phyloP scores from a whole-genome alignment of 805 yeast species.

The Pichia exigua region DNA sequence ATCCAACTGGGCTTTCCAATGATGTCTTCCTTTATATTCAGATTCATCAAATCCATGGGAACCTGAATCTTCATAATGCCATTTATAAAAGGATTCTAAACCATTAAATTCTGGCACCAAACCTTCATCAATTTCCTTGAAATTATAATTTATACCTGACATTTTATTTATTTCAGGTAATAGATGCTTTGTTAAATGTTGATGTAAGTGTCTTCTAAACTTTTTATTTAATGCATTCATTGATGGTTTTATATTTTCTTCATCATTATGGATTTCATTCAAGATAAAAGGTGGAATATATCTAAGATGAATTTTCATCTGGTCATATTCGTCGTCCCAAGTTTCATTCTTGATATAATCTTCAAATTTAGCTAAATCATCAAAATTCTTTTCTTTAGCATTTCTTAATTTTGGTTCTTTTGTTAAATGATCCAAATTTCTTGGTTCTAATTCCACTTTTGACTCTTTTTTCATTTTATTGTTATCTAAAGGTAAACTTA shows the following conservation, averaged over 20 bases:
- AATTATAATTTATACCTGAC: slow-evolving; percentile 39
- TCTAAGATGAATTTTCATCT: slow-evolving; percentile 54
- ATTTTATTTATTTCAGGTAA: slow-evolving; percentile 54
- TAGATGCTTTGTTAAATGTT: slow-evolving; percentile 64
- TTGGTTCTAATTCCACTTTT: slow-evolving; percentile 20
- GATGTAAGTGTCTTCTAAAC: slow-evolving; percentile 65
- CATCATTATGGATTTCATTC: slow-evolving; percentile 57
- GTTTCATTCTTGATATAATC: slow-evolving; percentile 59
- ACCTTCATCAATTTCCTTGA: slow-evolving; percentile 40
- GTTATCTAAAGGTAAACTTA: neutral
- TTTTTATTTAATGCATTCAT: slow-evolving; percentile 63
- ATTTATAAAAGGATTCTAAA: slow-evolving; percentile 37
- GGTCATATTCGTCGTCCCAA: slow-evolving; percentile 66
- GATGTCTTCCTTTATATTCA: slow-evolving; percentile 40
- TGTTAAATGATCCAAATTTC: slow-evolving; percentile 21
- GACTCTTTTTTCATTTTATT: slow-evolving; percentile 18
- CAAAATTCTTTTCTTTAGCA: slow-evolving; percentile 35
- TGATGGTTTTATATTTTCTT: slow-evolving; percentile 62
- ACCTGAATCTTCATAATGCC: slow-evolving; percentile 54
- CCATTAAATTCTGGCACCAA: slow-evolving; percentile 35
- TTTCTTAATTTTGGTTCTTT: slow-evolving; percentile 23
- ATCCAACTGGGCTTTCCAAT: slow-evolving; percentile 55
- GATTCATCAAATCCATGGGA: slow-evolving; percentile 45
- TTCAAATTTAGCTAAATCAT: slow-evolving; percentile 55
- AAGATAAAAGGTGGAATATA: slow-evolving; percentile 69